Conservation (phyloP, 208 protist species). For the Leishmania major region DNA sequence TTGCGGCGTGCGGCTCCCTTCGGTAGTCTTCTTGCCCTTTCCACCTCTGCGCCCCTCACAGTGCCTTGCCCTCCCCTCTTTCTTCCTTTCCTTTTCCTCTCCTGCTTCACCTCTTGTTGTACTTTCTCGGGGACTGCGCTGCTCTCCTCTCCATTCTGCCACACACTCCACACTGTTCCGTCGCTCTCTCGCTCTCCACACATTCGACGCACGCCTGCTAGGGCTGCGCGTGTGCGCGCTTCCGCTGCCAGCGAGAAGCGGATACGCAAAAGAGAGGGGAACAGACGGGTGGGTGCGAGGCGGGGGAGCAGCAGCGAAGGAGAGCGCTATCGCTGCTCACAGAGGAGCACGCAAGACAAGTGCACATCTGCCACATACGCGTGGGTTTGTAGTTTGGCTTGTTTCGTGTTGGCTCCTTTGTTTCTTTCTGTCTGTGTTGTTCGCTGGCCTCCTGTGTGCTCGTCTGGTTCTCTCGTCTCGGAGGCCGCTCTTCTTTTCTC, state of each 20-base stretch:
- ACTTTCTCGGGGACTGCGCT: background rate
- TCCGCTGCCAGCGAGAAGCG: background rate
- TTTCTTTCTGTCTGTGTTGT: background rate
- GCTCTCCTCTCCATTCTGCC: background rate
- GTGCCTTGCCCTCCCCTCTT: background rate
- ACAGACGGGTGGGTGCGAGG: no score
- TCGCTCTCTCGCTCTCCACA: background rate
- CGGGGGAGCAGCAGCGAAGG: background rate
- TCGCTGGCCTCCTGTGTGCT: background rate
- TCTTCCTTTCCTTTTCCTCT: background rate
- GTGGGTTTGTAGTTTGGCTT: background rate
- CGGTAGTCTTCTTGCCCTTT: background rate
- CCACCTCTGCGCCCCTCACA: background rate
- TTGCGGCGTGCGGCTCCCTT: background rate
- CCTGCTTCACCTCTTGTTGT: constrained; percentile 3
- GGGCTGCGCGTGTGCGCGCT: background rate
- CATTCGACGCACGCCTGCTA: background rate
- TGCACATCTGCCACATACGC: background rate
- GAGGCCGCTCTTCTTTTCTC: background rate
- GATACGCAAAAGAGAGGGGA: background rate
- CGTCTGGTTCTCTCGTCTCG: background rate
- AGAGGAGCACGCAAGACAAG: background rate
- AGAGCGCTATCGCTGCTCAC: background rate
- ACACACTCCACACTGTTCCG: background rate
- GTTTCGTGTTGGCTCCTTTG: background rate